phyloP scores from a whole-genome alignment of 1,139 yeast species.

The Kodamaea anthophila region DNA sequence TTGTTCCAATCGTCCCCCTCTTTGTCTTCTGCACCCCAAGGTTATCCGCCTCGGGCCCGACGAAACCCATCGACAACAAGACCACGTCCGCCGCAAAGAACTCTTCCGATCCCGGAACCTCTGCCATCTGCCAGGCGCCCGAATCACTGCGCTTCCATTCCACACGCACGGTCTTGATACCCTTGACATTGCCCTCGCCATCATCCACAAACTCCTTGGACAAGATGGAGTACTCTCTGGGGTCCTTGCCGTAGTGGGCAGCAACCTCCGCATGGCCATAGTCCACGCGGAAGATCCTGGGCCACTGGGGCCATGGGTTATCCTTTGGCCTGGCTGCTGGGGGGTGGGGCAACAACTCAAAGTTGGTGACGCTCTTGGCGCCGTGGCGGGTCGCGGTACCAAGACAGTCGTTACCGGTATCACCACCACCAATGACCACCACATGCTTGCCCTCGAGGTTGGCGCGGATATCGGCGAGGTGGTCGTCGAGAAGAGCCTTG shows the following conservation, averaged over 20 bases:
- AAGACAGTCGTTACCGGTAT: slow-evolving; percentile 97
- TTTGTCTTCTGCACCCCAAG: slow-evolving; percentile 67
- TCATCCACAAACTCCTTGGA: slow-evolving; percentile 95
- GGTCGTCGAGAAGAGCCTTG: slow-evolving; percentile 76
- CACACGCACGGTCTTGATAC: slow-evolving; percentile 91
- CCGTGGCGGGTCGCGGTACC: slow-evolving; percentile 98
- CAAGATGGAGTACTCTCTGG: slow-evolving; percentile 92
- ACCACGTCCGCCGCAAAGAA: slow-evolving; percentile 93
- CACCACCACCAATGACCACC: slow-evolving; percentile 98
- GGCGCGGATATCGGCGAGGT: slow-evolving; percentile 69
- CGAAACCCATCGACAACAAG: slow-evolving; percentile 91
- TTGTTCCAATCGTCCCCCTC: slow-evolving; percentile 81
- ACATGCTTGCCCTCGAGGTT: slow-evolving; percentile 81
- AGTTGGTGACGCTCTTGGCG: slow-evolving; percentile 91
- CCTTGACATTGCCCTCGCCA: slow-evolving; percentile 88
- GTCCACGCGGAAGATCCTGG: slow-evolving; percentile 94
- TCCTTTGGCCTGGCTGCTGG: slow-evolving; percentile 82
- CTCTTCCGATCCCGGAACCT: slow-evolving; percentile 91
- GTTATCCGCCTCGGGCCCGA: slow-evolving; percentile 90
- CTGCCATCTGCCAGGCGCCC: slow-evolving; percentile 99
- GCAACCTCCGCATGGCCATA: slow-evolving; percentile 96
- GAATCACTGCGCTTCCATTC: slow-evolving; percentile 95
- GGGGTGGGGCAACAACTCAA: slow-evolving; percentile 91
- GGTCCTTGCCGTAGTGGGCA: slow-evolving; percentile 93
- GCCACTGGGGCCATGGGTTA: slow-evolving; percentile 99